Evolutionary conservation across 495 filamentous ascomycete genomes (phyloP), one percentile per base, ranked within the genome.

Genomic region (Clohesyomyces aquaticus): DNA sequence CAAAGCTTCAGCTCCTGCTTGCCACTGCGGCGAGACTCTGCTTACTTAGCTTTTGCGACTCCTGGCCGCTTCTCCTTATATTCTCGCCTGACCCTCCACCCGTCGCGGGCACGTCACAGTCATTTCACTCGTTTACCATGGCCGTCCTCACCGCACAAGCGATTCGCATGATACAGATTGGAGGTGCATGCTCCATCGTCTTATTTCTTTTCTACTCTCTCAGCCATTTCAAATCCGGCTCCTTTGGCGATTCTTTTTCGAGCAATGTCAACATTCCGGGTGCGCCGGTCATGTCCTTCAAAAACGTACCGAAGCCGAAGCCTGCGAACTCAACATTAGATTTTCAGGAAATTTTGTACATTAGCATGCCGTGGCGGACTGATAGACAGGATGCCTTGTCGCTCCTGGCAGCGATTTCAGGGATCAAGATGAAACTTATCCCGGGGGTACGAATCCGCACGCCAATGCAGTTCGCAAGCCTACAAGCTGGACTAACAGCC

Each of bases 351-450:
- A 66, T 69, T 12, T 53, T 69, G 9, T 62, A 57, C 46, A 14
- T 69, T 9, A 61, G 54, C 52, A 63, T 69, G 67, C 62, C 62
- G 4, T 69, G 55, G 28, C 73, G 77, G 54, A 71, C 70, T 26
- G 77, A 79, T 61, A 68, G 73, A 28, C 70, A 76, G 41, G 77
- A 79, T 70, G 71, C 70, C n/a, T 59, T 79, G 19, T 66, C 69
- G 28, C 66, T 79, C 10, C 67, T 73, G 41, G 69, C 68, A 9
- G 51, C 72, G 1, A 32, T 73, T 22, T 70, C 72, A 10, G 76
- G 75, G 6, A 65, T 79, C 29, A 61, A 75, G 22, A 56, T 78
- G 22, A 73, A 73, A 38, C 74, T 72, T 68, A 58, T 77, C 12
- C 70, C 76, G 23, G 76, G 75, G 0, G 75, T 79, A 21, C 70